A percentile compares a stretch with the other conserved stretches of the same genome.
phyloP scores from a whole-genome alignment of 1,139 yeast species.

The Pichia sp. region DNA sequence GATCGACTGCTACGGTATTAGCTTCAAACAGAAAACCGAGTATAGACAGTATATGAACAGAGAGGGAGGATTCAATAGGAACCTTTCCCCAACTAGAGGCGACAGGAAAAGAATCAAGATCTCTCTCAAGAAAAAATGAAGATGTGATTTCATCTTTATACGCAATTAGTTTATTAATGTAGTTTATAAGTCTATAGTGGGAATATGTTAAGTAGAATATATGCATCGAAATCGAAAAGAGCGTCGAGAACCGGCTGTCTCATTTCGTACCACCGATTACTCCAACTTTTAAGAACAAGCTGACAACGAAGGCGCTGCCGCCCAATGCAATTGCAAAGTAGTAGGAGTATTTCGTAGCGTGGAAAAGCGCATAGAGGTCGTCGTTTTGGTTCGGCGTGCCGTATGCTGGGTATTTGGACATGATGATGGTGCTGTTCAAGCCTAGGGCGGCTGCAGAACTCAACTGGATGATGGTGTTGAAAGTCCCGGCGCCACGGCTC shows the following conservation, averaged over 20 bases:
- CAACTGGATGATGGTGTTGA: constrained; percentile 39
- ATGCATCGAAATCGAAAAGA: background rate
- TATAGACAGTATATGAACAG: constrained; percentile 70
- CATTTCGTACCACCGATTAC: constrained; percentile 24
- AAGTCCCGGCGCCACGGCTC: constrained; percentile 43
- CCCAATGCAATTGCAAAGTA: constrained; percentile 38
- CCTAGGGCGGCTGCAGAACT: constrained; percentile 40
- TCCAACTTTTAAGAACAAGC: constrained; percentile 38
- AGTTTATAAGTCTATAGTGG: background rate
- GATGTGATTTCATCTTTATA: background rate
- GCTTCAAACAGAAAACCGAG: constrained; percentile 39
- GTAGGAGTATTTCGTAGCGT: constrained; percentile 37
- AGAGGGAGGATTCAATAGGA: constrained; percentile 55
- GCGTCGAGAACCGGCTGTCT: too few species aligned
- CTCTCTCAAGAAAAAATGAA: constrained; percentile 4
- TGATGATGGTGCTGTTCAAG: constrained; percentile 35
- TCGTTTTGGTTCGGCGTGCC: constrained; percentile 28
- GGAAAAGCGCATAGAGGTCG: constrained; percentile 27
- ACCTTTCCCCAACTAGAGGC: constrained; percentile 47
- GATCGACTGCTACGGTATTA: constrained; percentile 44
- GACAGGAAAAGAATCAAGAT: constrained; percentile 18
- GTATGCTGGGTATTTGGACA: constrained; percentile 32
- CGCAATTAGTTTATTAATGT: background rate
- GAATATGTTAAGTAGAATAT: background rate
- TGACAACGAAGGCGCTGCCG: constrained; percentile 31